phyloP scores from a whole-genome alignment of 2,329 filamentous ascomycete species.

The Fusarium humuli region DNA sequence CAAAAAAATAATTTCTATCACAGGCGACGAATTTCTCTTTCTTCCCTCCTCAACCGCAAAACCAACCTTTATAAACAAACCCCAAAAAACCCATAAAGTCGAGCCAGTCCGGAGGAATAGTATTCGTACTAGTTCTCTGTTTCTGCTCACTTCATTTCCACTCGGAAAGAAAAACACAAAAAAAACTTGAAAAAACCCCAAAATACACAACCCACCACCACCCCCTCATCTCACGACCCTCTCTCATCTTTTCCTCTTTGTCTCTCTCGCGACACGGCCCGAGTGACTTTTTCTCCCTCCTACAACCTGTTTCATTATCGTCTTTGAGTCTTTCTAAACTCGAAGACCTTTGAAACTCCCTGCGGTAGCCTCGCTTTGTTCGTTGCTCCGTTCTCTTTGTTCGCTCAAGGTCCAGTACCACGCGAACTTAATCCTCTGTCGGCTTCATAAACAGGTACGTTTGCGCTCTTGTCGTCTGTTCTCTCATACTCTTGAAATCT shows the following conservation, averaged over 20 bases:
- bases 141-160: constrained; percentile 65
- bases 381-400: constrained; percentile 47
- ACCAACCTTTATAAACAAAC: constrained; percentile 61
- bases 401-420: constrained; percentile 43
- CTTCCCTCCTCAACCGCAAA: constrained; percentile 58
- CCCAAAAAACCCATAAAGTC: constrained; percentile 58
- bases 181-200: constrained; percentile 69
- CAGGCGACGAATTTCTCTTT: constrained; percentile 54
- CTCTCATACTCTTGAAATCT: constrained; percentile 21
- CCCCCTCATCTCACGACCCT: constrained; percentile 39
- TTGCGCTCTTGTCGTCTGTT: constrained; percentile 12
- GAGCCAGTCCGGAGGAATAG: constrained; percentile 67
- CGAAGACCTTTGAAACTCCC: constrained; percentile 40
- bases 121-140: constrained; percentile 70
- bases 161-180: constrained; percentile 64
- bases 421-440: constrained; percentile 44
- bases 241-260: constrained; percentile 31
- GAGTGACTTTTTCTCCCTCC: constrained; percentile 39
- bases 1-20: constrained; percentile 51
- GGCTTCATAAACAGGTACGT: constrained; percentile 41
- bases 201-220: constrained; percentile 58
- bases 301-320: constrained; percentile 26
- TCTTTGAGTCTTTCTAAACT: constrained; percentile 45
- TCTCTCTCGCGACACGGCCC: constrained; percentile 49
- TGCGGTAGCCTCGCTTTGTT: constrained; percentile 47